Evolutionary conservation across 2,329 filamentous ascomycete species (phyloP).

Genomic region (Calonectria montana): DNA sequence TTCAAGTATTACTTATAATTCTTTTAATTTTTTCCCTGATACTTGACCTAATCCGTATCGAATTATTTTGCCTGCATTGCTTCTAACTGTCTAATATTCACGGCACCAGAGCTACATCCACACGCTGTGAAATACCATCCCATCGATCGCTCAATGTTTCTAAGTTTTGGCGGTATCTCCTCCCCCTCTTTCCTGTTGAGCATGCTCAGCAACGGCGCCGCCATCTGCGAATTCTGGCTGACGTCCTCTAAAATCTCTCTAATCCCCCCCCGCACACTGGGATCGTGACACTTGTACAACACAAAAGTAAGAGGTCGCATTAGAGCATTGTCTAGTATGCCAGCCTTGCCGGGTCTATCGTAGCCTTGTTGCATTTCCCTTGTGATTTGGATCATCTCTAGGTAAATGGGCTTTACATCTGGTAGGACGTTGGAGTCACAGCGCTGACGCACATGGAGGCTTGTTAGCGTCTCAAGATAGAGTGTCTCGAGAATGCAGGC

Average conservation of each 20-base stretch:
- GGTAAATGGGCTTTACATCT: constrained; percentile 28
- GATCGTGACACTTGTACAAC: constrained; percentile 34
- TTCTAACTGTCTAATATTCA: neutral
- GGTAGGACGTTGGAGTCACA: constrained; percentile 28
- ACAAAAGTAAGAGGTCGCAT: constrained; percentile 35
- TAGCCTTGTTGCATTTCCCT: constrained; percentile 14
- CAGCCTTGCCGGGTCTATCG: neutral
- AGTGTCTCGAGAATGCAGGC: constrained; percentile 35
- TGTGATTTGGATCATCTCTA: constrained; percentile 32
- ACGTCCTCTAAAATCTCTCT: constrained; percentile 21
- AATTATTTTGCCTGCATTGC: neutral
- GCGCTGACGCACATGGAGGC: constrained; percentile 21
- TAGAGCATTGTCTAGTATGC: constrained; percentile 31
- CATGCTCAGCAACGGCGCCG: constrained; percentile 29
- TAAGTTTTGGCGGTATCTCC: constrained; percentile 27
- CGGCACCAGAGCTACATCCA: constrained; percentile 14
- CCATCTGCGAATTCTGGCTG: constrained; percentile 23
- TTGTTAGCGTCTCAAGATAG: constrained; percentile 32
- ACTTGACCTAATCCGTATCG: neutral
- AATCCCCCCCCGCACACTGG: constrained; percentile 17
- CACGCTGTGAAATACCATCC: constrained; percentile 33
- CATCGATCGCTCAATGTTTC: constrained; percentile 34
- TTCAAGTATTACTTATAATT: too few relatives aligned
- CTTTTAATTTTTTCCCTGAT: too few relatives aligned
- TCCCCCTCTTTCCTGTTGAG: constrained; percentile 23